Evolutionary conservation across 257 asterid genomes (phyloP), one percentile per base, ranked within the genome.

Genomic region (Ajuga chamaepitys): DNA sequence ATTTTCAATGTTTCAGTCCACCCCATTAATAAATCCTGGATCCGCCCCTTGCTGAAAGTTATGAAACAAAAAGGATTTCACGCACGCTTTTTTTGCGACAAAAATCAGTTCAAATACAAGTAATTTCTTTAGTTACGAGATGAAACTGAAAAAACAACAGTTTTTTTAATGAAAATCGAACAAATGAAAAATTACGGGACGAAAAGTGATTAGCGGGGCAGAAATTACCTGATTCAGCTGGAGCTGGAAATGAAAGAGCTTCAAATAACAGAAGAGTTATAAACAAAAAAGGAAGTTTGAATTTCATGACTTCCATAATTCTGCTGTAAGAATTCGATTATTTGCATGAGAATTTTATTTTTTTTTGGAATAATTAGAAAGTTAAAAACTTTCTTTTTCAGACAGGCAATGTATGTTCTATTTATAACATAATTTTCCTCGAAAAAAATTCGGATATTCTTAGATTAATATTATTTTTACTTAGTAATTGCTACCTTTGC

Each of bases 151-250:
- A 47, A 11, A 7, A 12, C 5, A 12, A 4, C 13, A 47, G 4
- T 30, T 30, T 30, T 1, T 30, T 1, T 30, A 30, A 30, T n/a
- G n/a, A n/a, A n/a, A n/a, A n/a, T n/a, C n/a, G n/a, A n/a, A n/a
- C n/a, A n/a, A n/a, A n/a, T n/a, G n/a, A n/a, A n/a, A n/a, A n/a
- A n/a, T n/a, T n/a, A n/a, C n/a, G n/a, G n/a, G n/a, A n/a, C n/a
- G n/a, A n/a, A n/a, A n/a, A n/a, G n/a, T n/a, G n/a, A n/a, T n/a
- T n/a, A 32, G 25, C 22, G 51, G 8, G 4, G 46, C 21, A 18
- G 1, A 26, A 58, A 30, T 1, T 4, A 87, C 93, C 90, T 83
- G 79, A 70, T 54, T 73, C 78, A 2, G 44, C 78, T 6, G 78
- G 76, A 35, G 87, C 71, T 34, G 81, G 52, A 3, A 46, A 44